Conservation (phyloP, 768 basidiomycete species). For the Mycena indigotica region DNA sequence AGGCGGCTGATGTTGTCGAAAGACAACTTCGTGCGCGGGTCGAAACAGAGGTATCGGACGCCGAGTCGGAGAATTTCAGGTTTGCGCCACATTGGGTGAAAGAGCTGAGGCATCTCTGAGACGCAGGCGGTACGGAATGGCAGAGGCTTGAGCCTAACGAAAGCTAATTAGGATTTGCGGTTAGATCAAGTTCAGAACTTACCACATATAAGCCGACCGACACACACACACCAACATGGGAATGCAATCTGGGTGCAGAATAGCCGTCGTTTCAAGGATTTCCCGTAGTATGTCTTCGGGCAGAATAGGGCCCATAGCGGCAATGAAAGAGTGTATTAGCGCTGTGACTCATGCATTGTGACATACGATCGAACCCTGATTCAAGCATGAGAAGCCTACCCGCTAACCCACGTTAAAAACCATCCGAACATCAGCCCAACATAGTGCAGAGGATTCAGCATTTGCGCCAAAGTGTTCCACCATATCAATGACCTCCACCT, state of each 20-base stretch:
- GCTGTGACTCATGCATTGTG: background rate
- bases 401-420: background rate
- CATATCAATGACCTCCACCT: constrained; percentile 1
- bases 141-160: background rate
- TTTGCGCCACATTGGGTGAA: background rate
- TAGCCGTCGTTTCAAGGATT: background rate
- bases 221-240: background rate
- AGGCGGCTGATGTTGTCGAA: background rate
- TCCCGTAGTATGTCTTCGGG: background rate
- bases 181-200: background rate
- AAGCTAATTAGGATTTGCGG: background rate
- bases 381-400: background rate
- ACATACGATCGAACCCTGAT: background rate
- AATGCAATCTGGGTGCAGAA: background rate
- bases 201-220: background rate
- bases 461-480: background rate
- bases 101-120: background rate
- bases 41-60: background rate
- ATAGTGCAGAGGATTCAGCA: constrained; percentile 5
- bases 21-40: background rate
- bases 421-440: background rate
- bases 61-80: background rate
- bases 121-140: background rate
- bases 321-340: background rate
- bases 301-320: background rate